Evolutionary conservation across 768 basidiomycete genomes (phyloP), one percentile per base, ranked within the genome.

Genomic region (Rhodotorula babjevae): DNA sequence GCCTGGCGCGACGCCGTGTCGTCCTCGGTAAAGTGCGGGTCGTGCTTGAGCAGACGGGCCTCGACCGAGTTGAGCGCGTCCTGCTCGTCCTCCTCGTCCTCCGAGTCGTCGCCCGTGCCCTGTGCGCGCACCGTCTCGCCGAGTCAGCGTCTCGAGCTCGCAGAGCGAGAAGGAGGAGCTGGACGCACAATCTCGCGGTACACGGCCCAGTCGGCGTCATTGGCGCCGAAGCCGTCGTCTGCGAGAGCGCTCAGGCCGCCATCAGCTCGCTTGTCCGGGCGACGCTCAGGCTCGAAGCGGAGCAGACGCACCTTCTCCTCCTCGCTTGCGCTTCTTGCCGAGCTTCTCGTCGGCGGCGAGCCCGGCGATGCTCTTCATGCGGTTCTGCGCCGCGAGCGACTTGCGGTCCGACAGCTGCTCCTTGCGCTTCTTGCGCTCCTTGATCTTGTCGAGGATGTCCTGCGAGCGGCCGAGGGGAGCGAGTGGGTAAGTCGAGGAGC

Each of bases 151-250:
- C 14, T 46, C 44, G 44, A 15, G 44, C 12, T 46, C 44, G 44
- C 2, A 18, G 2, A 46, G 44, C 12, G 14, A 18, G 12, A 46
- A 9, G 36, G 36, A 21, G 16, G 1, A 56, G 21, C 47, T 53
- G 56, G 18, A 80, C 87, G 74, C 79, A 94, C 94, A 70, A 99
- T 93, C 82, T 97, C 93, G 75, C 95, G 91, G 79, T 98, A 98
- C 69, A 98, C 93, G 0, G 89, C 89, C 94, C 95, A 98, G 79
- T 98, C 95, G 14, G 90, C 93, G 79, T 98, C 94, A 75, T 95
- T 89, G 27, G 88, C 89, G 8, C 95, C 93, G 79, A 98, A 99
- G 7, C 73, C 76, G 59, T 77, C 76, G 31, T 77, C 76, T 36
- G 61, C 56, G 9, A 36, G 36, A 9, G n/a, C 21, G 33, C 42